Evolutionary conservation across 2,329 filamentous ascomycete species (phyloP).

Genomic region (Hymenoscyphus salicellus): DNA sequence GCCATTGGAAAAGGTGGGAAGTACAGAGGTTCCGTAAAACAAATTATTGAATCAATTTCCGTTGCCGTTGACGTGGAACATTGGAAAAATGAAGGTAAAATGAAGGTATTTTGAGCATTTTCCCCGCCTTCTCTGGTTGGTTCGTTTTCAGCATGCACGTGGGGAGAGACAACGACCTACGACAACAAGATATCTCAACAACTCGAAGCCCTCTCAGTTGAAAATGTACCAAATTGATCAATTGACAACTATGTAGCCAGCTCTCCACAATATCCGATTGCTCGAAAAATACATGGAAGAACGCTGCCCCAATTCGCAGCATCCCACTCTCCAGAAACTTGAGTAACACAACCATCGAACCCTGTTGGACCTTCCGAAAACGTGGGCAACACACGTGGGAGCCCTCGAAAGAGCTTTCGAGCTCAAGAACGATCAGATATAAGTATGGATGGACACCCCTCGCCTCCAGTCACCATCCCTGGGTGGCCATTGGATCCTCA

Average conservation of each 20-base stretch:
- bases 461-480: conserved; percentile 6
- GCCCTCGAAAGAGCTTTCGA: neutral
- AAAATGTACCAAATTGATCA: neutral
- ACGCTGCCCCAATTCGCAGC: neutral
- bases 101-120: neutral
- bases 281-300: neutral
- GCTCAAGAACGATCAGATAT: neutral
- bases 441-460: conserved; percentile 30
- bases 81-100: too few species aligned
- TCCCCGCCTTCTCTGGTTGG: neutral
- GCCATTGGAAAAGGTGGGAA: too few species aligned
- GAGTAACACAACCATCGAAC: neutral
- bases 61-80: too few species aligned
- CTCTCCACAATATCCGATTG: neutral
- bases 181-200: neutral
- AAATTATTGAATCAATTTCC: too few species aligned
- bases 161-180: neutral
- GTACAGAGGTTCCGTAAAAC: too few species aligned
- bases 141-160: neutral
- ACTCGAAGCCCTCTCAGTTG: neutral
- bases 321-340: neutral
- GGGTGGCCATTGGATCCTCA: conserved; percentile 19
- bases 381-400: neutral
- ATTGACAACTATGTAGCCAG: neutral
- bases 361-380: conserved; percentile 1